Evolutionary conservation across 2,329 filamentous ascomycete species (phyloP).

Genomic region (Teratosphaeria pseudoeucalypti): DNA sequence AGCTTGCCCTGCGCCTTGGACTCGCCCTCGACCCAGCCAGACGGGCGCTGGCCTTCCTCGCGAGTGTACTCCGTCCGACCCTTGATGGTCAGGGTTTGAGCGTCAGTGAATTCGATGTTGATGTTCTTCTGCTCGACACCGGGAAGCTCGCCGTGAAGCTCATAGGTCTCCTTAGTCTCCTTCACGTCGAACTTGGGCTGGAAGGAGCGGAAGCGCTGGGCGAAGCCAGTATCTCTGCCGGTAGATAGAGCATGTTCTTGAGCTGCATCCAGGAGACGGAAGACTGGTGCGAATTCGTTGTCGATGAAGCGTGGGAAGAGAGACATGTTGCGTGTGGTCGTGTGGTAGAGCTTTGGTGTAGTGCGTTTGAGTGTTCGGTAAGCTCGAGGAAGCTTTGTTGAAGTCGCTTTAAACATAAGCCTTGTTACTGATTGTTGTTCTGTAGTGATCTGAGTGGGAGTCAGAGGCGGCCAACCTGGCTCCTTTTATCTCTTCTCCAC

Average conservation of each 20-base stretch:
- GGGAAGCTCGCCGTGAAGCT: slow-evolving; percentile 71
- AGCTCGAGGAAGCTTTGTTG: neutral
- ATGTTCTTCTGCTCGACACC: slow-evolving; percentile 65
- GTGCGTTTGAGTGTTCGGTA: neutral
- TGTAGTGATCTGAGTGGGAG: neutral
- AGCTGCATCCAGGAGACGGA: slow-evolving; percentile 40
- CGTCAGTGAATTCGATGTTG: slow-evolving; percentile 68
- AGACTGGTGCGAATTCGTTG: slow-evolving; percentile 31
- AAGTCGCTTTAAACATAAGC: neutral
- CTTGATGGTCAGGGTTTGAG: slow-evolving; percentile 60
- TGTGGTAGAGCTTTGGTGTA: slow-evolving; percentile 13
- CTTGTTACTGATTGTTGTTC: neutral
- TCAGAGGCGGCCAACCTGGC: neutral
- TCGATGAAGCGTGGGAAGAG: slow-evolving; percentile 27
- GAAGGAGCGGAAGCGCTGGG: slow-evolving; percentile 44
- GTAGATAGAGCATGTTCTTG: slow-evolving; percentile 22
- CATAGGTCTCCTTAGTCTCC: slow-evolving; percentile 57
- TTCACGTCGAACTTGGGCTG: slow-evolving; percentile 69
- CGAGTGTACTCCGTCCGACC: slow-evolving; percentile 58
- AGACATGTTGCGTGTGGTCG: slow-evolving; percentile 26
- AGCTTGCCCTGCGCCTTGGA: slow-evolving; percentile 18
- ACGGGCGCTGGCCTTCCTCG: slow-evolving; percentile 44
- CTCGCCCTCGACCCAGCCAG: slow-evolving; percentile 37
- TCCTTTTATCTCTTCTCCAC: neutral
- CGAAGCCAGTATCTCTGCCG: neutral